Evolutionary conservation across 768 basidiomycete species (phyloP), one percentile per base, ranked within the genome.

Genomic region (Termitomyces sp.): DNA sequence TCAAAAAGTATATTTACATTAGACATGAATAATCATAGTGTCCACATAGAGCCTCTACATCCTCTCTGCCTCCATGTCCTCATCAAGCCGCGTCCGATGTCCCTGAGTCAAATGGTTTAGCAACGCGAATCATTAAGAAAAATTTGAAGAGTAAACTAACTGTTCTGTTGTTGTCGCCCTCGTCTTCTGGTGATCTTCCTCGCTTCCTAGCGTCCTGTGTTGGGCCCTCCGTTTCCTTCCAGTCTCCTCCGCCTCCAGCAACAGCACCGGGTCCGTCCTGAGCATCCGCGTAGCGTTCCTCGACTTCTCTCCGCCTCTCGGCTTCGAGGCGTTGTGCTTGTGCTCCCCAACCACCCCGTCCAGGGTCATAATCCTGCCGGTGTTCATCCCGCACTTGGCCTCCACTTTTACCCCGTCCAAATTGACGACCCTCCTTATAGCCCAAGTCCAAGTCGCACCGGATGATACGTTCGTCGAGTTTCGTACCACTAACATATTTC

Each of bases 321-420:
- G 83, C 77, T 67, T 91, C 88, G 46, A 77, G 53, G 57, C 80
- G 74, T 64, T 93, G 90, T 5, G 88, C 85, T 58, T 91, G 90
- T 5, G 92, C 93, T 62, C 92, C 93, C 91, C 90, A 95, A 37
- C 90, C 92, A 49, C 97, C 97, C 48, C 97, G 84, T 34, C 97
- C 97, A 54, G 93, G 87, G 68, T 98, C 94, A 66, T 95, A 99
- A 70, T 98, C 96, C 66, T 95, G 88, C 59, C 97, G 75, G 68
- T 97, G 97, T 66, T 99, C 97, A 66, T 99, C 97, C 62, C 96
- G 81, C 50, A 95, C 90, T 77, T 97, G 95, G 2, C 97, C 97
- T 32, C 97, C 97, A 60, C 92, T 95, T 71, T 95, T 98, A 26
- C 97, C 97, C 58, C 97, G 78, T 30, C 97, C 97, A 59, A 98